Percentiles rank a stretch among this genome's conserved stretches.
These are phyloP conservation scores for Phyllosticta citriasiana DNA, from an alignment of 2,329 filamentous ascomycete genomes.

Conservation along the genomic window DNA sequence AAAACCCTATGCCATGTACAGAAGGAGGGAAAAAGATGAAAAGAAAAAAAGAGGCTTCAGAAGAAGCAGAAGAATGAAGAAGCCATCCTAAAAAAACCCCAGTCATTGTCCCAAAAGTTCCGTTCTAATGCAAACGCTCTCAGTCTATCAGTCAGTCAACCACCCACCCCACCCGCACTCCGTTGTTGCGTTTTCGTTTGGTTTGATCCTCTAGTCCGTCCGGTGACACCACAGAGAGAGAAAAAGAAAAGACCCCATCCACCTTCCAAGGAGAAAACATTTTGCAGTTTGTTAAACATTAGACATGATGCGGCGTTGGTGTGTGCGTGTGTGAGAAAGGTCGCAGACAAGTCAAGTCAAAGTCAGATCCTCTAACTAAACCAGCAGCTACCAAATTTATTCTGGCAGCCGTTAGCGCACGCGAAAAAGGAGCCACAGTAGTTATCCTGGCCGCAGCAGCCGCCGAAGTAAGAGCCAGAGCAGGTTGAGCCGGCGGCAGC, in stretches of 20 bases:
- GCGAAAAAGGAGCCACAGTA: conserved; percentile 19
- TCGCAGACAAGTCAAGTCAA: not conserved
- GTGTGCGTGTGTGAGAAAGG: not conserved
- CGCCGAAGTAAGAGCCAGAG: conserved; percentile 10
- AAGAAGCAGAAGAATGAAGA: not conserved
- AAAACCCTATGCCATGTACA: not conserved
- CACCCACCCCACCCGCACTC: not conserved
- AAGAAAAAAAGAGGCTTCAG: not conserved
- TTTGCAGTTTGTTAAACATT: not conserved
- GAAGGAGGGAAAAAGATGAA: not conserved
- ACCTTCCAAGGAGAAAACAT: not conserved
- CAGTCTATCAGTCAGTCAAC: not conserved
- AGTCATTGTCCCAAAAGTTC: not conserved
- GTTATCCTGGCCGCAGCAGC: conserved; percentile 21
- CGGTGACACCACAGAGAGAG: not conserved
- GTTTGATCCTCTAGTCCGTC: not conserved
- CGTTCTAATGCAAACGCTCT: not conserved
- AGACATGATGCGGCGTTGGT: not conserved
- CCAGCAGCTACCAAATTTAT: conserved; percentile 17
- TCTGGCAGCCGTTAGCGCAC: conserved; percentile 26
- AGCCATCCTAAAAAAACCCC: not conserved
- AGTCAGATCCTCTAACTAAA: not conserved
- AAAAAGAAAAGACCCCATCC: not conserved
- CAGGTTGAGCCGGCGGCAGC: conserved; percentile 12
- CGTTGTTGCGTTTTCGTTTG: not conserved